phyloP scores from a whole-genome alignment of 768 basidiomycete species.

The Lactifluus piperatus region DNA sequence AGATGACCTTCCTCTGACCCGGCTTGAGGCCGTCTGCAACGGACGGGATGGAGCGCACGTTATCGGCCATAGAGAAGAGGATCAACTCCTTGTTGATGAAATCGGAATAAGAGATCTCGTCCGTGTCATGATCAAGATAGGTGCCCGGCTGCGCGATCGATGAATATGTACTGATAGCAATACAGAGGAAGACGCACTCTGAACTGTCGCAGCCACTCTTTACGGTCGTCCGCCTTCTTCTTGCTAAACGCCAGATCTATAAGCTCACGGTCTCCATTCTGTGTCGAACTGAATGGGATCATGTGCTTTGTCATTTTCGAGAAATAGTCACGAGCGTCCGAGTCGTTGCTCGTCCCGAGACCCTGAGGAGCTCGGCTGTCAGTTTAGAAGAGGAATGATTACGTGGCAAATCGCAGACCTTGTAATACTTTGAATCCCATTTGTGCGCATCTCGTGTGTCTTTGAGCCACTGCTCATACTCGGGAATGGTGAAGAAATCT shows the following conservation, averaged over 20 bases:
- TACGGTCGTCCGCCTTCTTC: conserved; percentile 97
- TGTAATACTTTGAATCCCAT: conserved; percentile 96
- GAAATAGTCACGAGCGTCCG: conserved; percentile 91
- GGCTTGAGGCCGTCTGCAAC: conserved; percentile 93
- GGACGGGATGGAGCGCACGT: conserved; percentile 94
- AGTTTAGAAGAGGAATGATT: conserved; percentile 3
- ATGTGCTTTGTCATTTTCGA: conserved; percentile 87
- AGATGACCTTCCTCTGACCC: conserved; percentile 94
- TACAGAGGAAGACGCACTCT: conserved; percentile 39
- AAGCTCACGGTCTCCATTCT: conserved; percentile 75
- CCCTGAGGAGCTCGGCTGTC: conserved; percentile 45
- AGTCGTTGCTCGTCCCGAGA: conserved; percentile 86
- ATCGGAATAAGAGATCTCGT: conserved; percentile 81
- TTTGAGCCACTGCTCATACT: conserved; percentile 90
- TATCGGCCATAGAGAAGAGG: conserved; percentile 98
- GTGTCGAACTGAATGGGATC: conserved; percentile 79
- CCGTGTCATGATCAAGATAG: conserved; percentile 79
- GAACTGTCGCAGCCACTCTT: conserved; percentile 95
- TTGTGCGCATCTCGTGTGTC: conserved; percentile 63
- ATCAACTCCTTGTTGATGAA: conserved; percentile 99
- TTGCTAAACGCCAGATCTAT: conserved; percentile 99
- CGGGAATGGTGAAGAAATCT: conserved; percentile 95
- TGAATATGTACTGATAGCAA: not conserved
- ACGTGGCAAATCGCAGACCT: conserved; percentile 44
- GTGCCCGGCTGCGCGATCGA: conserved; percentile 67